Conservation (phyloP, 345 rosid species). For the Dimocarpus longan region DNA sequence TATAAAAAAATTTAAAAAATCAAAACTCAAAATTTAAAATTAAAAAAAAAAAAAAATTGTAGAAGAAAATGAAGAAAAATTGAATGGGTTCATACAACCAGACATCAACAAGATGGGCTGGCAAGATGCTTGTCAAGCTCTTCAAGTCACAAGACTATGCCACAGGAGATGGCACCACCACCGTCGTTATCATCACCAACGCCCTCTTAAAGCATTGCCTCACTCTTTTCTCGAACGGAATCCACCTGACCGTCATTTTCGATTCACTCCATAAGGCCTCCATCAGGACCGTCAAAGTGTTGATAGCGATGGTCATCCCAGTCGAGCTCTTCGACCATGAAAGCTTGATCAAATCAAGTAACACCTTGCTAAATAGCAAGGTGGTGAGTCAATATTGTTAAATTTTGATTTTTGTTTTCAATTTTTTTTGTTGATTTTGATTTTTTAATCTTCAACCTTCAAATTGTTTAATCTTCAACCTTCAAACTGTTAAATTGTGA, state of each 20-base stretch:
- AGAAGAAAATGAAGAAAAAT: too few relatives aligned
- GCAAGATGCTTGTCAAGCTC: constrained; percentile 94
- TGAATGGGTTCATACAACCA: too few relatives aligned
- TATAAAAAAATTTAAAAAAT: too few relatives aligned
- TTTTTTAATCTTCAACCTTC: too few relatives aligned
- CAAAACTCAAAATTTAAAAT: too few relatives aligned
- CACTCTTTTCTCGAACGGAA: constrained; percentile 66
- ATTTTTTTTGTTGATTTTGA: too few relatives aligned
- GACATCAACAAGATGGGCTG: constrained; percentile 85
- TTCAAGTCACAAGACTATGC: constrained; percentile 92
- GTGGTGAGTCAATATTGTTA: constrained; percentile 86
- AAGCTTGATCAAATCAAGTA: constrained; percentile 76
- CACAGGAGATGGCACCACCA: constrained; percentile 97
- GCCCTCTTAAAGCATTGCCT: constrained; percentile 81
- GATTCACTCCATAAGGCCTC: constrained; percentile 83
- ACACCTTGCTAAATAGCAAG: constrained; percentile 93
- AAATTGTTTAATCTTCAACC: too few relatives aligned
- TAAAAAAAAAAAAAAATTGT: too few relatives aligned
- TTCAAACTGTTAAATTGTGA: too few relatives aligned
- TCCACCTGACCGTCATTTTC: constrained; percentile 86
- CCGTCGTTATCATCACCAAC: constrained; percentile 91
- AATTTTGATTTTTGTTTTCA: too few relatives aligned
- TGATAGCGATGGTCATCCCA: constrained; percentile 92
- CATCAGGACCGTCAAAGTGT: constrained; percentile 67
- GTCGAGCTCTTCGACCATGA: constrained; percentile 85